These are phyloP conservation scores for Colletotrichum salicis DNA, from an alignment of 2,329 filamentous ascomycete species.

Conservation along the genomic window DNA sequence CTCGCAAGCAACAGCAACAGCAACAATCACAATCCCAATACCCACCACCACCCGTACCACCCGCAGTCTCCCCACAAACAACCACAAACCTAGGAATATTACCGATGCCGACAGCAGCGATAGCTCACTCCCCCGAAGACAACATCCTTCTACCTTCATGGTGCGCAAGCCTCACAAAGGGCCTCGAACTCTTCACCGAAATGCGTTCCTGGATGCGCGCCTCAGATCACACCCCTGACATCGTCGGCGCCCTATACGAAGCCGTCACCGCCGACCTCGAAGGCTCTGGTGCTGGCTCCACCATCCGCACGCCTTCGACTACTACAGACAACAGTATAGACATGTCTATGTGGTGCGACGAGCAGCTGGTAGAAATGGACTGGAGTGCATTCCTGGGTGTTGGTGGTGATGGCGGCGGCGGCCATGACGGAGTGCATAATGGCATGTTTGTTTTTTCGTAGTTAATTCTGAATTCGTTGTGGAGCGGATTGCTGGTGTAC, in stretches of 20 bases:
- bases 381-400: constrained; percentile 40
- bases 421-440: neutral
- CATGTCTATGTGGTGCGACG: constrained; percentile 42
- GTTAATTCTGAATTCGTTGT: neutral
- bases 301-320: constrained; percentile 39
- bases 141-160: constrained; percentile 28
- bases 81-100: neutral
- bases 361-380: constrained; percentile 42
- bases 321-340: constrained; percentile 40
- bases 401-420: neutral
- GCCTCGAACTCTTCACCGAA: constrained; percentile 40
- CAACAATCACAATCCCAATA: neutral
- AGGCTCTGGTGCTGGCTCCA: constrained; percentile 23
- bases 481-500: neutral
- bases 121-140: neutral
- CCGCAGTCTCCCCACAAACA: neutral
- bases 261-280: constrained; percentile 39
- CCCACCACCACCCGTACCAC: neutral
- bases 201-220: constrained; percentile 44
- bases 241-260: constrained; percentile 42
- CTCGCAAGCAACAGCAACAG: neutral
- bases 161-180: constrained; percentile 40
- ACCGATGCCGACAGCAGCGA: neutral
- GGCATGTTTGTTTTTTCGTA: neutral
- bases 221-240: constrained; percentile 42